Percentiles rank a stretch among this genome's conserved stretches.
Evolutionary conservation across 2,329 filamentous ascomycete species (phyloP).

Genomic region (Tolypocladium capitatum): DNA sequence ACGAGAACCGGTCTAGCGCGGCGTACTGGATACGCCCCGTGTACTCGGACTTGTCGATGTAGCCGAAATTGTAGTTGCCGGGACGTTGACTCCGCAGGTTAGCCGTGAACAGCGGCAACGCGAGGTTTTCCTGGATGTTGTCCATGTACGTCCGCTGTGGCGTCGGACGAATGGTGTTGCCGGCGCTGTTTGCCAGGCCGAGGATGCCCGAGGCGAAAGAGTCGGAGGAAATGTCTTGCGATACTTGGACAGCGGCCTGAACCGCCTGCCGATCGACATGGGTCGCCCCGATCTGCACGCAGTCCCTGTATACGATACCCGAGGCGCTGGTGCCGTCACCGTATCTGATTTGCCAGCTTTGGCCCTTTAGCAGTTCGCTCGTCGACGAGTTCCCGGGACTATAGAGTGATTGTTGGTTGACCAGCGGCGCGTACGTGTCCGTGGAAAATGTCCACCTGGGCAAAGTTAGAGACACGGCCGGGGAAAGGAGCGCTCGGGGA

Average conservation of each 20-base stretch:
- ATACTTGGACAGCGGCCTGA: conserved; percentile 49
- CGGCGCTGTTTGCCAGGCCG: conserved; percentile 17
- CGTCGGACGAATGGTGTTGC: conserved; percentile 20
- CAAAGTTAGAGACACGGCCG: conserved; percentile 12
- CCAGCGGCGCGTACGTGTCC: conserved; percentile 33
- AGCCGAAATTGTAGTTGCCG: conserved; percentile 27
- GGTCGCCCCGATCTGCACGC: conserved; percentile 46
- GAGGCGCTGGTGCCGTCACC: conserved; percentile 50
- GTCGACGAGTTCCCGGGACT: conserved; percentile 29
- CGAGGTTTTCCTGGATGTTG: conserved; percentile 17
- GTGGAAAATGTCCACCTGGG: conserved; percentile 56
- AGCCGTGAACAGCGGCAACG: conserved; percentile 22
- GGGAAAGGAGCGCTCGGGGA: not conserved
- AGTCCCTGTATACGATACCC: conserved; percentile 54
- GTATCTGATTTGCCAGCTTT: conserved; percentile 47
- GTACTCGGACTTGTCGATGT: conserved; percentile 43
- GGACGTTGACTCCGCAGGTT: conserved; percentile 18
- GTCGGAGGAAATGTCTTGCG: conserved; percentile 23
- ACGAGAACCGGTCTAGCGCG: conserved; percentile 33
- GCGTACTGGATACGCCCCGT: conserved; percentile 43
- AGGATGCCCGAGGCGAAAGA: conserved; percentile 22
- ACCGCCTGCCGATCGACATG: conserved; percentile 49
- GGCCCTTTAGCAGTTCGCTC: conserved; percentile 24
- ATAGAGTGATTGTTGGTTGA: conserved; percentile 44
- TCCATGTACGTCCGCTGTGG: conserved; percentile 21